A percentile compares a stretch with the other conserved stretches of the same genome.
These are phyloP conservation scores for Selaginella tamariscina DNA, from an alignment of 75 land plant genomes.

Conservation along the genomic window DNA sequence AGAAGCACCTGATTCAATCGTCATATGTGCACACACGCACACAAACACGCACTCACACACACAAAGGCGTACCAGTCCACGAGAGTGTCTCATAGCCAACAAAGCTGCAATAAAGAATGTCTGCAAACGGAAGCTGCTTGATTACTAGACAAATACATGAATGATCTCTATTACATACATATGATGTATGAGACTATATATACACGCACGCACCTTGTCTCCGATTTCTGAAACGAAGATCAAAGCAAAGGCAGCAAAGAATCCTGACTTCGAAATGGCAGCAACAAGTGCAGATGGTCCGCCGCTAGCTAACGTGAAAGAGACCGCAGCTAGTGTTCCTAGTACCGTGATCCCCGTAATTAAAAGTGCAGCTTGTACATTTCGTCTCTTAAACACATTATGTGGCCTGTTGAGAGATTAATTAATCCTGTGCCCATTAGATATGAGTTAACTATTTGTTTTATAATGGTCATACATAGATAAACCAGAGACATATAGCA, in stretches of 20 bases:
- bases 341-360: not conserved
- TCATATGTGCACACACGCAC: not conserved
- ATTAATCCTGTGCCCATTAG: too few species aligned
- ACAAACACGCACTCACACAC: not conserved
- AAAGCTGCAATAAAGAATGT: constrained; percentile 97
- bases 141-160: not conserved
- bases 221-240: constrained; percentile 98
- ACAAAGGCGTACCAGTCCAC: constrained; percentile 47
- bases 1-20: constrained; percentile 57
- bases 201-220: constrained; percentile 57
- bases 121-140: constrained; percentile 26
- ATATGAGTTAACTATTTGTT: too few species aligned
- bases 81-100: constrained; percentile 88
- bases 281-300: constrained; percentile 57
- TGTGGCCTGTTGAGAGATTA: too few species aligned
- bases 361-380: not conserved
- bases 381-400: too few species aligned
- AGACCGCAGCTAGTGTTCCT: constrained; percentile 38
- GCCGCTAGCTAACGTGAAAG: constrained; percentile 45
- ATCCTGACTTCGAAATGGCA: constrained; percentile 84
- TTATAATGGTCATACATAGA: too few species aligned
- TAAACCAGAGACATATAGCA: too few species aligned
- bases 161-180: too few species aligned
- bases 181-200: too few species aligned
- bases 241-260: constrained; percentile 90